Evolutionary conservation across 805 yeast genomes (phyloP), one percentile per base, ranked within the genome.

Genomic region (Cyberlindnera euphorbiae): DNA sequence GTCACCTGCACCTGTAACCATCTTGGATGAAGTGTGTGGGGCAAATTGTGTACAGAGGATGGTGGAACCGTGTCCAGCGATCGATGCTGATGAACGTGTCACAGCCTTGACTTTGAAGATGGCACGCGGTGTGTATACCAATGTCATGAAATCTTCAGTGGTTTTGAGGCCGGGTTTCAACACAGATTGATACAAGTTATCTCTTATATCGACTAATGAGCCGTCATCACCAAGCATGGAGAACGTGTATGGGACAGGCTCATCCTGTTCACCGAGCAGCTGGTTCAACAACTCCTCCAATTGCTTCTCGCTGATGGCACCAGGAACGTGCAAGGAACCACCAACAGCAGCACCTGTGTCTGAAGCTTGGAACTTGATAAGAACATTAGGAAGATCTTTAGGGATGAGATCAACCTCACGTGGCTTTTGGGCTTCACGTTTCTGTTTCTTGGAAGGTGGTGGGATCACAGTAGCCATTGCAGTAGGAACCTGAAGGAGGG

Each of bases 1-100:
- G 60, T 93, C 98, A 30, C 98, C 98, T 6, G 96, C 86, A 25
- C 98, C 98, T 0, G 97, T 83, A 27, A 85, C 93, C 82, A 89
- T 78, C 48, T 85, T 69, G 3, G 89, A 71, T 13, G 90, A 76
- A 13, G 89, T 80, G 52, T 83, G 72, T 21, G 98, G 98, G 2
- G 98, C 94, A 70, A 93, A 93, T 44, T 84, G 89, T 28, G 93
- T 82, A 41, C 96, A 85, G 46, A 93, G 66, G 42, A 93, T 86
- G 0, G 97, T 93, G 3, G 95, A 77, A 1, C 96, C 96, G 57
- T 93, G 98, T 6, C 98, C 98, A 2, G 95, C 76, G 36, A 93
- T 90, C 0, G 97, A 88, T 9, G 95, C 89, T 5, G 88, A 80
- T 2, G 95, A 79, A 53, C 97, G 69, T 1, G 97, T 87, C 12